These are phyloP conservation scores for Ustilago hordei DNA, from an alignment of 1,284 basidiomycete genomes.

Conservation along the genomic window DNA sequence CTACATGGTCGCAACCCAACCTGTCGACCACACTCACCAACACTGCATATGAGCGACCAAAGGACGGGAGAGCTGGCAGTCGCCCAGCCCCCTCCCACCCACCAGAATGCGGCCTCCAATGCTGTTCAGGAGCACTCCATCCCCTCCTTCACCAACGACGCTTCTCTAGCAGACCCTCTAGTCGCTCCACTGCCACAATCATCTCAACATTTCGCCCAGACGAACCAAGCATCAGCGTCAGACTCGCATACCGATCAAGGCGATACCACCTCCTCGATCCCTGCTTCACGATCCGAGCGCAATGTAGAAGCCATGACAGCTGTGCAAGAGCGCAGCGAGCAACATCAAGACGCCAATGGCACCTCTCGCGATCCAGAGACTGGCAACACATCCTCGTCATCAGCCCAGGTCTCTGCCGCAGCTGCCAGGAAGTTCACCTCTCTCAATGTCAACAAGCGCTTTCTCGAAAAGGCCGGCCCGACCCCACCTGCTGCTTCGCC, in stretches of 20 bases:
- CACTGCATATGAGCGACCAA: constrained; percentile 41
- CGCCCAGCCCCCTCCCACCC: constrained; percentile 28
- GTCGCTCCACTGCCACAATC: background rate
- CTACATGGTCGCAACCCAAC: constrained; percentile 17
- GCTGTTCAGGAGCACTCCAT: constrained; percentile 5
- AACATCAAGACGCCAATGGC: background rate
- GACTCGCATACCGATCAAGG: constrained; percentile 4
- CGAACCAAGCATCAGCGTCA: background rate
- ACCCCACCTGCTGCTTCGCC: constrained; percentile 28
- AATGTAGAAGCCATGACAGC: constrained; percentile 46
- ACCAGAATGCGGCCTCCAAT: constrained; percentile 14
- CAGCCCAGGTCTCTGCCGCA: constrained; percentile 21
- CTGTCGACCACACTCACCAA: background rate
- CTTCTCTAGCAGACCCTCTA: background rate
- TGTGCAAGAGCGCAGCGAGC: constrained; percentile 22
- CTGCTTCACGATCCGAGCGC: constrained; percentile 32
- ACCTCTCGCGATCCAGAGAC: constrained; percentile 4
- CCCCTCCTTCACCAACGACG: background rate
- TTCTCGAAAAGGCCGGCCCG: constrained; percentile 64
- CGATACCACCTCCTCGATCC: constrained; percentile 6
- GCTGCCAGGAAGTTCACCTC: constrained; percentile 63
- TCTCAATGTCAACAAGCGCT: constrained; percentile 67
- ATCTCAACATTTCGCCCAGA: constrained; percentile 1
- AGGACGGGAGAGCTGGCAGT: constrained; percentile 33
- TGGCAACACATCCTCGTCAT: constrained; percentile 5